These are phyloP conservation scores for Aureobasidium sp. DNA, from an alignment of 2,329 filamentous ascomycete species.

Conservation along the genomic window DNA sequence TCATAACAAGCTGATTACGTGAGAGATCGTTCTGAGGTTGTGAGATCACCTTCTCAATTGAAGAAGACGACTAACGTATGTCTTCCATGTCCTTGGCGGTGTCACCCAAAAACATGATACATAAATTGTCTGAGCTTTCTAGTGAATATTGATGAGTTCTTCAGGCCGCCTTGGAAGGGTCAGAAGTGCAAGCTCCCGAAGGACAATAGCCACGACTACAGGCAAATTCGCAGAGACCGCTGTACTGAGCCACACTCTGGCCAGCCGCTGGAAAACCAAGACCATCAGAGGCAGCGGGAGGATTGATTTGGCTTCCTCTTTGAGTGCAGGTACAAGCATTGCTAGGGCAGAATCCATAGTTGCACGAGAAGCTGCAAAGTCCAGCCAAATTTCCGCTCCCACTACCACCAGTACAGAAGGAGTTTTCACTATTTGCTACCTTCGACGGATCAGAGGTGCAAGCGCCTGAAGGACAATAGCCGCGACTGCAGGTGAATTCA, in stretches of 20 bases:
- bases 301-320: background rate
- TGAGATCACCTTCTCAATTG: too few species aligned
- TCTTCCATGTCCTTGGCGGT: too few species aligned
- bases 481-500: background rate
- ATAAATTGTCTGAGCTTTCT: background rate
- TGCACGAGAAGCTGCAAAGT: slow-evolving; percentile 3
- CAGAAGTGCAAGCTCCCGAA: background rate
- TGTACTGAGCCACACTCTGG: background rate
- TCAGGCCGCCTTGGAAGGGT: background rate
- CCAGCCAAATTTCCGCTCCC: background rate
- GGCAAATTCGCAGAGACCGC: background rate
- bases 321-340: background rate
- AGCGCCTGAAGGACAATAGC: background rate
- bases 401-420: background rate
- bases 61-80: too few species aligned
- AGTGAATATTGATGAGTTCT: too few species aligned
- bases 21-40: too few species aligned
- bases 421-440: background rate
- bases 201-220: background rate
- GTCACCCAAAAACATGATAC: too few species aligned
- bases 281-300: background rate
- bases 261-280: background rate
- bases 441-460: background rate
- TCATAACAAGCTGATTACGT: too few species aligned
- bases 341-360: slow-evolving; percentile 1